Base-by-base conservation (phyloP, 129 eudicot genomes). In the Artemisia annua region DNA sequence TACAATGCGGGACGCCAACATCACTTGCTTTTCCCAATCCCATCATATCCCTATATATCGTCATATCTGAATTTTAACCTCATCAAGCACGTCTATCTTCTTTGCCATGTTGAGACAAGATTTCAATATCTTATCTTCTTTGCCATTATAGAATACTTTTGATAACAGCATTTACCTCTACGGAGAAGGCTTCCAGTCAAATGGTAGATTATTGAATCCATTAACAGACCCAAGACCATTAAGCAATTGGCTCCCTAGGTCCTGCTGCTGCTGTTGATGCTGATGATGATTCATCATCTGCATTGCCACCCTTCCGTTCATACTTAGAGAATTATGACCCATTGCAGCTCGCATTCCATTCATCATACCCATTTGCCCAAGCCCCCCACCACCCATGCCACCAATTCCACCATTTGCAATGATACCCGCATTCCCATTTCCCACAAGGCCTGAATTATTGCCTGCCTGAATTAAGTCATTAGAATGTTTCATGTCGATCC, bases 111-210 rank as follows among this genome's bases (percentile, higher is more conserved):
- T 58, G 48, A 77, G 69, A 63, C 70, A 68, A 70, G 83, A 58
- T 67, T 75, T 67, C 52, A 39, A 26, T 13, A 62, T 26, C 66
- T 51, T 48, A 9, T 39, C 52, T 32, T 12, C 79, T 70, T 78
- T 59, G 80, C 76, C 77, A 22, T 46, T 48, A 57, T 67, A 62
- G 53, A 22, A 20, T 66, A 70, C 51, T 55, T 58, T 18, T 19
- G 49, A 49, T 46, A 61, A n/a, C 4, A 52, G n/a, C 59, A 46
- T 61, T 60, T 60, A 48, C 67, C n/a, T 65, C 76, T 78, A 90
- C 0, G 96, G 93, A 74, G 98, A 94, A 20, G 96, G 67, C 71
- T 94, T 88, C 96, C 97, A 94, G 84, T 94, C 96, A 81, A 87
- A 94, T 14, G 90, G 99, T 39, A 94, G 91, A 82, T 89, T 82